Percentiles rank a stretch among this genome's conserved stretches.
Conservation (phyloP, 2,329 filamentous ascomycete species). For the Hypoxylon sp. region DNA sequence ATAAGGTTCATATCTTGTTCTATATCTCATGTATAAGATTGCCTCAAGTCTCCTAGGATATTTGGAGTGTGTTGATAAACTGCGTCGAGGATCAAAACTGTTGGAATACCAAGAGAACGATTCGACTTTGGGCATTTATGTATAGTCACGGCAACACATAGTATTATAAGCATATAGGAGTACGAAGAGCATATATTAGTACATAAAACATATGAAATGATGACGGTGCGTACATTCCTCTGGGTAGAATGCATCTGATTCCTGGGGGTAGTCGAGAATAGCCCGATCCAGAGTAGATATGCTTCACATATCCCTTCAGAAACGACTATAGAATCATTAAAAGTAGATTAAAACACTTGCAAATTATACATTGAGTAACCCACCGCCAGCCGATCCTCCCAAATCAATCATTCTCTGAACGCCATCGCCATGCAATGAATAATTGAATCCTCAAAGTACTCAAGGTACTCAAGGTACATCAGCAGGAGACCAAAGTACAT, state of each 20-base stretch:
- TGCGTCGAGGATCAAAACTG: neutral
- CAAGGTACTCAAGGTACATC: neutral
- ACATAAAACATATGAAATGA: neutral
- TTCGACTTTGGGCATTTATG: neutral
- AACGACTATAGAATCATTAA: neutral
- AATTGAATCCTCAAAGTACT: slow-evolving; percentile 1
- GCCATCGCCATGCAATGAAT: slow-evolving; percentile 33
- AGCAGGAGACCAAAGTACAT: neutral
- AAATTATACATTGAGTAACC: neutral
- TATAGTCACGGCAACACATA: neutral
- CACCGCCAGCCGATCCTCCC: neutral
- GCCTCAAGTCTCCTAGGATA: neutral
- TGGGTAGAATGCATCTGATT: neutral
- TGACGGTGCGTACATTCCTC: neutral
- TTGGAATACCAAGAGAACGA: no score
- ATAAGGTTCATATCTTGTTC: neutral
- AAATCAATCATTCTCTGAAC: slow-evolving; percentile 14
- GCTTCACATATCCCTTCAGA: neutral
- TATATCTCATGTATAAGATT: neutral
- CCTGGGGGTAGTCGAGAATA: neutral
- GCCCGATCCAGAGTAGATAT: neutral
- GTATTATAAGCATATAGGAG: neutral
- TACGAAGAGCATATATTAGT: neutral
- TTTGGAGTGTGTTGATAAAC: neutral
- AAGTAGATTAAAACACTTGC: slow-evolving; percentile 10